Evolutionary conservation across 805 yeast genomes (phyloP), one percentile per base, ranked within the genome.

Genomic region (Wickerhamomyces sydowiorum): DNA sequence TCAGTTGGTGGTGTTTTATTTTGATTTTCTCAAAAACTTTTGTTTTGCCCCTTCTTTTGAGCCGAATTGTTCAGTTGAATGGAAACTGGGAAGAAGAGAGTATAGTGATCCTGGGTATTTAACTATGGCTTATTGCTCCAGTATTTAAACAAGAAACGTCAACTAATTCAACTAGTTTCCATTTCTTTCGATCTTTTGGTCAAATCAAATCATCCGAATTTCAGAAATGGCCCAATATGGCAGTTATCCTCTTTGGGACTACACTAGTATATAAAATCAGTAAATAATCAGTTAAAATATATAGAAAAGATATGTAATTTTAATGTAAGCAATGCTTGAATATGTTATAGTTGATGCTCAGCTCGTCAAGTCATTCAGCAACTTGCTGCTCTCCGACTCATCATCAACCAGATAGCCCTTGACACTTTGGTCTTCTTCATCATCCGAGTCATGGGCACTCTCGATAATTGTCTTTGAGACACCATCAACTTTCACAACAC

Each of bases 401-500:
- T 24, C 23, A 19, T 25, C 27, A 23, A 43, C 36, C 24, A 49
- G 28, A 25, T 43, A 21, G 5, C 38, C 46, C 4, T 38, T 44
- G 7, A 41, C 33, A 23, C 41, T 39, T 13, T 41, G 36, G 4
- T 39, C 43, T 25, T 38, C 44, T 24, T 35, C 42, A 18, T 35
- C 32, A 20, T 37, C 54, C 9, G 54, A 61, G 31, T 61, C 66
- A 19, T 76, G 78, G 32, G 69, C 73, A 41, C 78, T 82, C 52
- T 84, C 91, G 53, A 88, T 87, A 46, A 88, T 85, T 4, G 95
- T 87, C 68, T 88, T 88, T 53, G 79, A 80, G 18, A 86, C 85
- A 41, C 96, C 96, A 56, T 82, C 80, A 22, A 84, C 84, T 39
- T 82, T 84, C n/a, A 88, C 79, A 15, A 88, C 82, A 32, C 86